phyloP scores from a whole-genome alignment of 116 monocot genomes.

The Cymodocea nodosa region DNA sequence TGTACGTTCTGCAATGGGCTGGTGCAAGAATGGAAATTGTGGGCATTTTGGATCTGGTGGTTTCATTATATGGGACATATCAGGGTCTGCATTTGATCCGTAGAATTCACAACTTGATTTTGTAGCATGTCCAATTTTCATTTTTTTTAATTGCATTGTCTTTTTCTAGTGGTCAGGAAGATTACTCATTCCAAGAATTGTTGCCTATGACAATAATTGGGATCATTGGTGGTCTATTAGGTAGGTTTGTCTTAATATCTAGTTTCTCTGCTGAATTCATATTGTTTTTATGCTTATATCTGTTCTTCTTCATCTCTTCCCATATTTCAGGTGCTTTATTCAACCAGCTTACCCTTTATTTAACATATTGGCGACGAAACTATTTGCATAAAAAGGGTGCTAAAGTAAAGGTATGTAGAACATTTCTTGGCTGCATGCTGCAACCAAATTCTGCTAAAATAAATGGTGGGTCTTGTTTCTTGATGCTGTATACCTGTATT shows the following conservation, averaged over 20 bases:
- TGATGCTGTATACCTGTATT: conserved; percentile 1
- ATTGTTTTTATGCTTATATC: not conserved
- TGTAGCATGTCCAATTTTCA: conserved; percentile 2
- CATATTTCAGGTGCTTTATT: conserved; percentile 73
- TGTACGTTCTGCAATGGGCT: conserved; percentile 87
- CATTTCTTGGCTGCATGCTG: conserved; percentile 1
- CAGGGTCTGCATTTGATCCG: conserved; percentile 42
- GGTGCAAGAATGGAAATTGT: conserved; percentile 96
- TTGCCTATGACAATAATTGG: conserved; percentile 98
- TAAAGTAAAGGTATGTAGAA: conserved; percentile 60
- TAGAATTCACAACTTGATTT: not conserved
- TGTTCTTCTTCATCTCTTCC: not conserved
- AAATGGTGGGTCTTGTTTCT: not conserved
- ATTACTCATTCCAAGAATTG: conserved; percentile 93
- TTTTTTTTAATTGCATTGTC: conserved; percentile 10
- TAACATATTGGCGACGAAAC: conserved; percentile 78
- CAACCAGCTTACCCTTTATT: conserved; percentile 96
- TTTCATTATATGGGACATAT: conserved; percentile 99
- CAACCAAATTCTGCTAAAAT: not conserved
- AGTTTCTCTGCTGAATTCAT: not conserved
- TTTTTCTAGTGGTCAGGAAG: conserved; percentile 82
- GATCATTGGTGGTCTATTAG: conserved; percentile 90
- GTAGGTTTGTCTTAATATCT: conserved; percentile 20
- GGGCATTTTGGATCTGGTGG: conserved; percentile 99
- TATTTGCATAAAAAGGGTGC: conserved; percentile 89